These are phyloP conservation scores for Myotisia sp. DNA, from an alignment of 2,329 filamentous ascomycete species.

Conservation along the genomic window DNA sequence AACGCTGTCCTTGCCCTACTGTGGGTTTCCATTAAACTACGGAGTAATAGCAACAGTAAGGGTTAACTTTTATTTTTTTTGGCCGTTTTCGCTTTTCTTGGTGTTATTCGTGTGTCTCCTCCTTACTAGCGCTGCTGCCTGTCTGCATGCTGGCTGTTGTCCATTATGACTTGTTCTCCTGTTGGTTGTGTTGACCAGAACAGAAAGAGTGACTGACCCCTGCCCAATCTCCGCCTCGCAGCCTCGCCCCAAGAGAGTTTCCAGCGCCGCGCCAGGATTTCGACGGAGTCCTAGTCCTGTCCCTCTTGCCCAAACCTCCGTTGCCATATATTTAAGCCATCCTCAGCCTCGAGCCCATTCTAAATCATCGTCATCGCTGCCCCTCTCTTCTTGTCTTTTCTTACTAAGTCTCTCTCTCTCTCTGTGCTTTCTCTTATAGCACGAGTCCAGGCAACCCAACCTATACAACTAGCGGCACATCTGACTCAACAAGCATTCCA, in stretches of 20 bases:
- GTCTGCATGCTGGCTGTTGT: not conserved
- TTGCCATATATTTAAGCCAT: not conserved
- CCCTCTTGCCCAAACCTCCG: not conserved
- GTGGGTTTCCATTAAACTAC: not conserved
- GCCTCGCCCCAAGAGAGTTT: not conserved
- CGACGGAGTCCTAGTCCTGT: not conserved
- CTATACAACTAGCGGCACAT: too few species aligned
- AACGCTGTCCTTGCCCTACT: not conserved
- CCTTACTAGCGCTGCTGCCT: not conserved
- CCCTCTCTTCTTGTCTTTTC: too few species aligned
- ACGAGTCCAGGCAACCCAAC: too few species aligned
- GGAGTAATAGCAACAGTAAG: not conserved
- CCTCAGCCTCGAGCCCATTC: too few species aligned
- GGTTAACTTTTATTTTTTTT: not conserved
- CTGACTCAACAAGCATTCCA: too few species aligned
- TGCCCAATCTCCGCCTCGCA: not conserved
- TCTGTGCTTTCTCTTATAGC: too few species aligned
- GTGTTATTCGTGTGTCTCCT: not conserved
- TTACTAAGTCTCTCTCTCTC: too few species aligned
- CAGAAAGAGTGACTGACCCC: not conserved
- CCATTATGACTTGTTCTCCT: too few species aligned
- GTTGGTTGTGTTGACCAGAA: not conserved
- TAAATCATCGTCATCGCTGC: too few species aligned
- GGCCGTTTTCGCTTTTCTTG: not conserved
- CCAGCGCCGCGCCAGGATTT: not conserved